Conservation (phyloP, 345 rosid genomes). For the Dovyalis caffra region DNA sequence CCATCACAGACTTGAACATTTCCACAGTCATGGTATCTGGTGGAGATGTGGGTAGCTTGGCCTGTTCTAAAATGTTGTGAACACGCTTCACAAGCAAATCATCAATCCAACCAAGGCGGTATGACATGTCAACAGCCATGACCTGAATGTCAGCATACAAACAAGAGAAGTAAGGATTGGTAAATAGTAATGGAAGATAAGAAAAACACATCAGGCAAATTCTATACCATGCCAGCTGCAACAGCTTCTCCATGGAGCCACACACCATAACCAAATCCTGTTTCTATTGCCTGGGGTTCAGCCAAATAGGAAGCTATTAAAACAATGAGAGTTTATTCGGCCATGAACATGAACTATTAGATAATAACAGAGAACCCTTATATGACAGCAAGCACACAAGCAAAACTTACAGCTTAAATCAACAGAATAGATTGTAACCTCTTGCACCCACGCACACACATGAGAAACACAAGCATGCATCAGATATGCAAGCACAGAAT, state of each 20-base stretch:
- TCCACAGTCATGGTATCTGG: conserved; percentile 85
- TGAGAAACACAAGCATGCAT: background rate
- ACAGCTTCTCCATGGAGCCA: conserved; percentile 99
- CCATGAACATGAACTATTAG: background rate
- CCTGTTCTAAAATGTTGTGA: conserved; percentile 54
- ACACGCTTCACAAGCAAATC: conserved; percentile 72
- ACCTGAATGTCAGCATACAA: conserved; percentile 44
- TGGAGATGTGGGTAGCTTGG: conserved; percentile 72
- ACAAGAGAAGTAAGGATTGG: background rate
- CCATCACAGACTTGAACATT: conserved; percentile 95
- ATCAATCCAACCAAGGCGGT: conserved; percentile 98
- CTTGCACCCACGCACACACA: too few species aligned
- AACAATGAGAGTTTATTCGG: background rate
- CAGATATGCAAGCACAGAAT: background rate
- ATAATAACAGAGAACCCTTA: background rate
- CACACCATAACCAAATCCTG: conserved; percentile 84
- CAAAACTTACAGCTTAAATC: background rate
- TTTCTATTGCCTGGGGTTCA: conserved; percentile 97
- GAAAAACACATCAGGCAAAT: background rate
- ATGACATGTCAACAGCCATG: conserved; percentile 99
- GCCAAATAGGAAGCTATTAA: conserved; percentile 7
- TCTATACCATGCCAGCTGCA: conserved; percentile 85
- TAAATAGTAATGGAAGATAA: background rate
- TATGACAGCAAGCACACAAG: background rate
- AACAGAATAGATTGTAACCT: background rate